Percentiles rank a stretch among this genome's conserved stretches.
phyloP scores from a whole-genome alignment of 192 early-diverging fungal species.

The Chytriomyces hyalinus region DNA sequence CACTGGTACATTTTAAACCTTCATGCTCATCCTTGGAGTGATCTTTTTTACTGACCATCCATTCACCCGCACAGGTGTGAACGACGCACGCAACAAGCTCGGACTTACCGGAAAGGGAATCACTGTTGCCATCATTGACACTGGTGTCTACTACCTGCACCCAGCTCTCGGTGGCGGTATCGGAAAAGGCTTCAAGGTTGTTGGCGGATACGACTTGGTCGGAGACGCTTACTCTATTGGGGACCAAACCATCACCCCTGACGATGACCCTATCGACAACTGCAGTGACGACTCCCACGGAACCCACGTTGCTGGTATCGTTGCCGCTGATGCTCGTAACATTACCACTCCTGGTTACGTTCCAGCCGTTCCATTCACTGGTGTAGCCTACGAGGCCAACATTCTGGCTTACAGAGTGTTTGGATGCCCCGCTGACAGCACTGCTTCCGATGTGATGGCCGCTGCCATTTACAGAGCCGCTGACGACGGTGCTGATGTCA shows the following conservation, averaged over 20 bases:
- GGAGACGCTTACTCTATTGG: conserved; percentile 43
- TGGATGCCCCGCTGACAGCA: conserved; percentile 52
- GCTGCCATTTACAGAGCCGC: conserved; percentile 1
- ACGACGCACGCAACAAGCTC: conserved; percentile 35
- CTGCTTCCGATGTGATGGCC: conserved; percentile 74
- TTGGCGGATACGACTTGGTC: conserved; percentile 47
- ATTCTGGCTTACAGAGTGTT: conserved; percentile 79
- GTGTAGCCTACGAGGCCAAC: conserved; percentile 84
- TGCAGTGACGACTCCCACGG: conserved; percentile 49
- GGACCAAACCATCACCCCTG: conserved; percentile 30
- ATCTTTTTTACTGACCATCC: no score
- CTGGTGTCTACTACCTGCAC: conserved; percentile 58
- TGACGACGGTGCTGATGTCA: neutral
- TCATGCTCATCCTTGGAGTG: no score
- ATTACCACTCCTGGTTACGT: no score
- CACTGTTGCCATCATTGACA: conserved; percentile 56
- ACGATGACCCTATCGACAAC: conserved; percentile 53
- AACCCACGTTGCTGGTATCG: conserved; percentile 58
- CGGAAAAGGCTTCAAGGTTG: conserved; percentile 46
- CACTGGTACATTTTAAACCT: no score
- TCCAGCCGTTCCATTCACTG: conserved; percentile 45
- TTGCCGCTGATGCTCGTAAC: conserved; percentile 44
- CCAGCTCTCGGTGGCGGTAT: conserved; percentile 56
- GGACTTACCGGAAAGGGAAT: conserved; percentile 53
- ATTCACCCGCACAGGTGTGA: no score